Evolutionary conservation across 306 rosid genomes (phyloP), one percentile per base, ranked within the genome.

Genomic region (Bauhinia variegata): DNA sequence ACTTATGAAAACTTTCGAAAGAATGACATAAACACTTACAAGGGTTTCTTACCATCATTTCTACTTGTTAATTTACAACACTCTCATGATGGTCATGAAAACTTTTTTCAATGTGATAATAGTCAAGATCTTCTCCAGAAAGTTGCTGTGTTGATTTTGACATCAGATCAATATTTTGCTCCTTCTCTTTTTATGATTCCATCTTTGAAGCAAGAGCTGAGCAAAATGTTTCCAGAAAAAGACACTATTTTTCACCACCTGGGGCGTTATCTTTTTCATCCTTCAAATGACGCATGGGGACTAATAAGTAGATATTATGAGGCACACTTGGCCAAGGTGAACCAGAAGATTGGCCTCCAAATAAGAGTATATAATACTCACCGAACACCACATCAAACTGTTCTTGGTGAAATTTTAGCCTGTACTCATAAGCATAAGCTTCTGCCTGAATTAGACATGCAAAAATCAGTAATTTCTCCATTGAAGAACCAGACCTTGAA

Each of bases 121-220:
- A 84, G 81, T 69, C 96, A 86, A 33, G 32, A 38, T 51, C 76
- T 78, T 75, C 81, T 89, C 48, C 81, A 64, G 30, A 84, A 73
- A 60, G 63, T 79, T 31, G 84, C 87, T 0, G 73, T 82, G 65
- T 75, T 89, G 73, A 80, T 86, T 42, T 44, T 89, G 79, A 46
- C 17, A 39, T 73, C 96, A 0, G 85, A 89, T 61, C 84, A 86
- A 71, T 89, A 89, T 66, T 84, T 86, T 44, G 77, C 76, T 47
- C 90, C 96, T 31, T 78, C 90, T 53, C 88, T 89, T 47, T 89
- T 82, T 76, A 78, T 89, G 83, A 75, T 84, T 32, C 73, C 88
- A 12, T 82, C 81, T 13, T 89, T 86, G 15, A 71, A 76, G 60
- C 78, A 72, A 68, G 84, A 83, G 69, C 60, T 79, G 60, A 68